Conservation (phyloP, 176 grass and related monocot species). For the Rhynchospora tenuis region DNA sequence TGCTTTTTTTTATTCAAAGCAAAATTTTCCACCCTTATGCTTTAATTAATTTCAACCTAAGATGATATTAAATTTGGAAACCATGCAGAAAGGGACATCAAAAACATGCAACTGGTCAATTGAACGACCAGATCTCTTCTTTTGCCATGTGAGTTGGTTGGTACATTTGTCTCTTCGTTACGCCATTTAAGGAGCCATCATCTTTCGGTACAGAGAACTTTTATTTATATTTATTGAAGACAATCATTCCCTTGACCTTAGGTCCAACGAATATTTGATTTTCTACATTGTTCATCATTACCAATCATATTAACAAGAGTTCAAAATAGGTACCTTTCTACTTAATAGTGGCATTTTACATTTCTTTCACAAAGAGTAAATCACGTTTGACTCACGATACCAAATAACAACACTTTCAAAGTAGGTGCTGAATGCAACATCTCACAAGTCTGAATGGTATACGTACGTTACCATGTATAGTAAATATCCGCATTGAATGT, state of each 20-base stretch:
- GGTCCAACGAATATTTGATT: background rate
- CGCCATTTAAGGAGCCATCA: slow-evolving; percentile 25
- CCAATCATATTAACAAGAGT: background rate
- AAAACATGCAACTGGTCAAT: slow-evolving; percentile 12
- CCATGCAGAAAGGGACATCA: background rate
- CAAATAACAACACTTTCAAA: no score
- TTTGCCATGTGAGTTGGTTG: slow-evolving; percentile 22
- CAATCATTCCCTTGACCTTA: slow-evolving; percentile 15
- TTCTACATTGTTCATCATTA: slow-evolving; percentile 12
- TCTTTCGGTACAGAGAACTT: slow-evolving; percentile 2
- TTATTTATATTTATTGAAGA: background rate
- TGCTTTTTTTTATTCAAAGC: background rate
- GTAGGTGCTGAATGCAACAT: background rate
- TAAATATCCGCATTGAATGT: background rate
- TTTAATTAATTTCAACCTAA: background rate
- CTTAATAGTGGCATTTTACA: background rate
- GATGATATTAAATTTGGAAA: background rate
- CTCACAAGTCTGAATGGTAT: background rate
- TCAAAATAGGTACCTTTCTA: background rate
- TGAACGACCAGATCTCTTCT: background rate
- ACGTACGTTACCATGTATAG: background rate
- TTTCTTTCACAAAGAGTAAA: background rate
- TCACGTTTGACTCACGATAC: background rate
- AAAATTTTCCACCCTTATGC: background rate
- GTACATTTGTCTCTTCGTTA: background rate